phyloP scores from a whole-genome alignment of 2,329 filamentous ascomycete species.

The Pseudonectria buxi region DNA sequence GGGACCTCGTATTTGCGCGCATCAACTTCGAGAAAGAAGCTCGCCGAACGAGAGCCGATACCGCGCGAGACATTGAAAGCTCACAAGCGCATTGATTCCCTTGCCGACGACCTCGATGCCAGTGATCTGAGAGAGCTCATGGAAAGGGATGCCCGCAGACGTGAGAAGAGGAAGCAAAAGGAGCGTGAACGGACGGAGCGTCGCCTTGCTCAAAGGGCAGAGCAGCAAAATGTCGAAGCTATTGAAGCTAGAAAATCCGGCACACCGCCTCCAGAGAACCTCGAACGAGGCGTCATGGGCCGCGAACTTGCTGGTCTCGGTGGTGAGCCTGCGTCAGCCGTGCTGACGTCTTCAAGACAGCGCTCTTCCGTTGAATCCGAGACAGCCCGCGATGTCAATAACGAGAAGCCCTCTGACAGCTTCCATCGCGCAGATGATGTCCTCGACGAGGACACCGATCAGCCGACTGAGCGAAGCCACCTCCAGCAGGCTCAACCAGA shows the following conservation, averaged over 20 bases:
- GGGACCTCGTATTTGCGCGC: slow-evolving; percentile 32
- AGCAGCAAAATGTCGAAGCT: slow-evolving; percentile 56
- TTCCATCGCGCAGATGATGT: slow-evolving; percentile 26
- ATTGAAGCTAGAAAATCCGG: slow-evolving; percentile 46
- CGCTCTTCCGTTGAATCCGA: slow-evolving; percentile 22
- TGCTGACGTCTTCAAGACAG: slow-evolving; percentile 50
- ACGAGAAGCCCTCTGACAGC: slow-evolving; percentile 18
- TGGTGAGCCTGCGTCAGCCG: slow-evolving; percentile 47
- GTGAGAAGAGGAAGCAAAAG: slow-evolving; percentile 63
- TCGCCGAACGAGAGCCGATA: slow-evolving; percentile 45
- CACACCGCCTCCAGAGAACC: slow-evolving; percentile 46
- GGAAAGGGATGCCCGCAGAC: slow-evolving; percentile 78
- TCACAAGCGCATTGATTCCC: slow-evolving; percentile 57
- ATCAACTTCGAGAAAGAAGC: slow-evolving; percentile 40
- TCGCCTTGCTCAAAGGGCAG: slow-evolving; percentile 58
- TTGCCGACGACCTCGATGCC: slow-evolving; percentile 82
- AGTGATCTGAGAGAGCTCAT: slow-evolving; percentile 79
- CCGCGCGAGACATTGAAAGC: slow-evolving; percentile 55
- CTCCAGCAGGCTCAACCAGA: neutral
- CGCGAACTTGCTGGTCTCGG: slow-evolving; percentile 51
- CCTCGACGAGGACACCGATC: slow-evolving; percentile 1
- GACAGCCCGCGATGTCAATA: slow-evolving; percentile 17
- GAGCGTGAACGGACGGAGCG: slow-evolving; percentile 63
- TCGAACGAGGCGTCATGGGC: slow-evolving; percentile 55
- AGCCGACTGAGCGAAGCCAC: neutral